Base-by-base conservation (phyloP, 345 rosid species). In the Euphorbia lathyris region DNA sequence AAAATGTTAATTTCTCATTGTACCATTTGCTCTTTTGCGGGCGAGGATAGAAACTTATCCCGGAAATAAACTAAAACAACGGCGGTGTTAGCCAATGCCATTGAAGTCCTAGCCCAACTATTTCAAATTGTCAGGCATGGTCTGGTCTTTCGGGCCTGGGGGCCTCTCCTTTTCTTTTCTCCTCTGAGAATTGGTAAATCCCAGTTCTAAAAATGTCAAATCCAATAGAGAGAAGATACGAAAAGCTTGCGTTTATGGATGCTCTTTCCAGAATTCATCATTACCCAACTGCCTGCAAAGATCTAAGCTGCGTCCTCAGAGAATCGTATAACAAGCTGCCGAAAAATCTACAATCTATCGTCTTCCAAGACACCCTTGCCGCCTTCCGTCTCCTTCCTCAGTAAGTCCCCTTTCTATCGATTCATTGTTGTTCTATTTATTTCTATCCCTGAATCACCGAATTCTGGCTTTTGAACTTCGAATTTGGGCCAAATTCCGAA, bases 331-430 rank as follows among this genome's bases (percentile, higher is more conserved):
- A 32, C 69, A 76, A 70, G 45, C 76, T 84, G 62, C 91, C 94
- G 62, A 87, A 91, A 81, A 67, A 80, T 70, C 72, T 88, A 68
- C 92, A 87, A 72, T 81, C 87, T 71, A 52, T 82, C 63, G 71
- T 94, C 87, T 84, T 89, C 66, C 83, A 70, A 13, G 91, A 93
- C 80, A 76, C 80, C 36, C 88, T 88, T 80, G 11, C 89, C 40
- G 91, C 98, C 81, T 86, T 88, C 70, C 90, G 91, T 68, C 82
- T 89, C 52, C 91, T 93, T 68, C 90, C 97, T 34, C 68, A 78
- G 98, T 91, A 80, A 78, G 83, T 27, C 27, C 32, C 22, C 57
- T 36, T 23, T 42, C 9, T 23, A 36, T 29, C 29, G 23, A 1
- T n/a, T 53, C 12, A 23, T 61, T 17, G 47, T 23, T 32, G 20